A percentile compares a stretch with the other conserved stretches of the same genome.
phyloP scores from a whole-genome alignment of 2,329 filamentous ascomycete species.

The Talaromyces sp. region DNA sequence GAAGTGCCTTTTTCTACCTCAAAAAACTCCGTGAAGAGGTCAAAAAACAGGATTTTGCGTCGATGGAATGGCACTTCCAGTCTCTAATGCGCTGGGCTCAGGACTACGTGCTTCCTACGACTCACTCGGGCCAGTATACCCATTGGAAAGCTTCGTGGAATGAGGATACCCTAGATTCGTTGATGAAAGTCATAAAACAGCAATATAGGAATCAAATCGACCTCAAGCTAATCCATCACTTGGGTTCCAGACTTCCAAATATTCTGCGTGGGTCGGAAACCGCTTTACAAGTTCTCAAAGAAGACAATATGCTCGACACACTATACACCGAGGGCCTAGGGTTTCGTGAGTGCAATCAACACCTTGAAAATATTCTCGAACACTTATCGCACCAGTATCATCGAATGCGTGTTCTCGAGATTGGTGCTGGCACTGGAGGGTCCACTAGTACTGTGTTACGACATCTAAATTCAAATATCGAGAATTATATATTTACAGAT shows the following conservation, averaged over 20 bases:
- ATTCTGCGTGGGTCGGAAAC: conserved; percentile 36
- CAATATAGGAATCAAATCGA: background rate
- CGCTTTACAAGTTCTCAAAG: conserved; percentile 41
- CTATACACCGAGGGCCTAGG: conserved; percentile 35
- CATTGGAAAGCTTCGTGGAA: conserved; percentile 19
- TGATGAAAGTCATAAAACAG: background rate
- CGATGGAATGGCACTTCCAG: background rate
- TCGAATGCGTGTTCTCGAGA: conserved; percentile 46
- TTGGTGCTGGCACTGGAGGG: conserved; percentile 32
- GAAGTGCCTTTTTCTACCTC: conserved; percentile 21
- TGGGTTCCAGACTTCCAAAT: conserved; percentile 37
- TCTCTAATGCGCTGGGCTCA: background rate
- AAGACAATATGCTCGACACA: conserved; percentile 35
- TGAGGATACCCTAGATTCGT: conserved; percentile 16
- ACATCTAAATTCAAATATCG: conserved; percentile 23
- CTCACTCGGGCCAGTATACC: conserved; percentile 11
- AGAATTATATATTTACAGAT: conserved; percentile 31
- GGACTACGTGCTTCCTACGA: background rate
- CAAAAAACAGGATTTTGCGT: background rate
- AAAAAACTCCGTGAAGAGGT: conserved; percentile 16
- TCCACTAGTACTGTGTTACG: conserved; percentile 40
- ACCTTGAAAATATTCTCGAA: conserved; percentile 28
- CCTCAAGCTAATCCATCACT: conserved; percentile 14
- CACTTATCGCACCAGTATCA: conserved; percentile 44
- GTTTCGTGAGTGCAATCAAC: conserved; percentile 15